phyloP scores from a whole-genome alignment of 257 asterid genomes.

The Agastache rugosa region DNA sequence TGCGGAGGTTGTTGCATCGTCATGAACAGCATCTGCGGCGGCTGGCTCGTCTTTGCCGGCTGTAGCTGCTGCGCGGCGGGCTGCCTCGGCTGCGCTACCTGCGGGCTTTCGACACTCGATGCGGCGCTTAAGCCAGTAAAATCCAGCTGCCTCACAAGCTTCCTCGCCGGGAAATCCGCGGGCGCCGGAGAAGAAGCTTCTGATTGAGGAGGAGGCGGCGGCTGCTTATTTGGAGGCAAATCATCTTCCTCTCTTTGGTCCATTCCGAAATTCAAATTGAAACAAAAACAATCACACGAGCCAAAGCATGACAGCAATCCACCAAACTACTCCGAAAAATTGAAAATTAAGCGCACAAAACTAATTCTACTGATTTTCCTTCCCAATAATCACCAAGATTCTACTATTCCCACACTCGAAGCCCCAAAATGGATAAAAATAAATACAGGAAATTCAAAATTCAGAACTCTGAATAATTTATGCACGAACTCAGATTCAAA shows the following conservation, averaged over 20 bases:
- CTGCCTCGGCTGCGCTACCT: slow-evolving; percentile 46
- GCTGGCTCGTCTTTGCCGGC: slow-evolving; percentile 40
- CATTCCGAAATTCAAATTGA: slow-evolving; percentile 51
- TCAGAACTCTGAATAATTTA: slow-evolving; percentile 29
- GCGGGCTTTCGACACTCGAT: slow-evolving; percentile 46
- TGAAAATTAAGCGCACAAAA: slow-evolving; percentile 22
- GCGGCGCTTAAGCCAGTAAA: slow-evolving; percentile 61
- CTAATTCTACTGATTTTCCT: slow-evolving; percentile 36
- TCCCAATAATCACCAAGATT: slow-evolving; percentile 9
- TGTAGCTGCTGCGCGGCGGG: slow-evolving; percentile 37
- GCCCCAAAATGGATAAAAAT: slow-evolving; percentile 10
- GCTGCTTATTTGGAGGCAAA: slow-evolving; percentile 65
- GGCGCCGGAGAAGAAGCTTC: slow-evolving; percentile 57
- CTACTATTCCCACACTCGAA: slow-evolving; percentile 18
- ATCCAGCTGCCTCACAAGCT: slow-evolving; percentile 98
- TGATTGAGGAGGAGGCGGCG: slow-evolving; percentile 48
- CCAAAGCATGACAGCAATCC: slow-evolving; percentile 37
- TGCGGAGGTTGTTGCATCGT: slow-evolving; percentile 60
- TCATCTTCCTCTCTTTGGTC: slow-evolving; percentile 80
- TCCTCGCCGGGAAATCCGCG: slow-evolving; percentile 75
- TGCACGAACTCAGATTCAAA: slow-evolving; percentile 63
- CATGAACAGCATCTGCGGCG: slow-evolving; percentile 55
- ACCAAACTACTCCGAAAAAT: slow-evolving; percentile 24
- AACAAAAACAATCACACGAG: slow-evolving; percentile 25
- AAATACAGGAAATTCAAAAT: slow-evolving; percentile 16